Conservation (phyloP, 1,284 basidiomycete genomes). For the Tilletia indica region DNA sequence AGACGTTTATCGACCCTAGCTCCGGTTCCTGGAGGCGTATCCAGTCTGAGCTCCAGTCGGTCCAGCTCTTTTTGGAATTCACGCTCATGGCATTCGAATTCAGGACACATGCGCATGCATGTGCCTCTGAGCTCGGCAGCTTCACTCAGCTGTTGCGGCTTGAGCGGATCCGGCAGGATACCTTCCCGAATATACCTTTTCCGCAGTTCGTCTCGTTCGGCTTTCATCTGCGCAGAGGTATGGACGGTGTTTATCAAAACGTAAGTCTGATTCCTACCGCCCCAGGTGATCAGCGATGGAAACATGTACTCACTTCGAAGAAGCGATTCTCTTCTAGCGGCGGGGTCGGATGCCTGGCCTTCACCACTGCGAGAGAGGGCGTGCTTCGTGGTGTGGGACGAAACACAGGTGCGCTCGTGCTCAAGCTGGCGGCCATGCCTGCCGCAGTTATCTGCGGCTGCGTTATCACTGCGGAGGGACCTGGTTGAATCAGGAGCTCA, state of each 20-base stretch:
- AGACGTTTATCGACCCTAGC: slow-evolving; percentile 76
- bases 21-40: slow-evolving; percentile 37
- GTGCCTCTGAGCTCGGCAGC: slow-evolving; percentile 87
- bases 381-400: neutral
- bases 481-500: too few relatives aligned
- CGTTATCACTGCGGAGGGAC: too few relatives aligned
- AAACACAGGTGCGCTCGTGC: neutral
- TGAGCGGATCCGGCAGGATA: slow-evolving; percentile 78
- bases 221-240: slow-evolving; percentile 58
- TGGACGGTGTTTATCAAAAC: neutral
- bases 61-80: slow-evolving; percentile 86
- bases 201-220: slow-evolving; percentile 68
- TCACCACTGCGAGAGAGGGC: neutral
- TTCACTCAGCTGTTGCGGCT: slow-evolving; percentile 75
- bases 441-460: too few relatives aligned
- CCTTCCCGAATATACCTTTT: slow-evolving; percentile 77
- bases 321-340: slow-evolving; percentile 13
- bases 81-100: slow-evolving; percentile 84
- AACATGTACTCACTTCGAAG: neutral
- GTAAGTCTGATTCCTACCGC: too few relatives aligned
- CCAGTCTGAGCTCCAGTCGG: slow-evolving; percentile 67
- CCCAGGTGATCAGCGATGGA: neutral
- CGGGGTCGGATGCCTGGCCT: slow-evolving; percentile 1
- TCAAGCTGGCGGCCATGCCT: neutral
- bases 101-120: slow-evolving; percentile 89